These are phyloP conservation scores for Chaetomidium leptoderma DNA, from an alignment of 495 filamentous ascomycete species.

Conservation along the genomic window DNA sequence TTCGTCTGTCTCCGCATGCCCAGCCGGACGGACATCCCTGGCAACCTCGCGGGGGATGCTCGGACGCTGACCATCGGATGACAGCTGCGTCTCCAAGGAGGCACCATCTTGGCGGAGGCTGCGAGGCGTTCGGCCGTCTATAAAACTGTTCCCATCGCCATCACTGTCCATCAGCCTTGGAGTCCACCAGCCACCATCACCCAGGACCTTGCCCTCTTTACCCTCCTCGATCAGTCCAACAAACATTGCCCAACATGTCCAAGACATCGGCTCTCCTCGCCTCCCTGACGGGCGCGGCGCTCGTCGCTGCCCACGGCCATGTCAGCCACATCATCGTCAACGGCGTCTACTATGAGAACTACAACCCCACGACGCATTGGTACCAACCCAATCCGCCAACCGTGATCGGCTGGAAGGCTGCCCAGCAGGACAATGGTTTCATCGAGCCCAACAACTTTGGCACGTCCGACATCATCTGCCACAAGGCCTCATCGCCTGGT, in stretches of 20 bases:
- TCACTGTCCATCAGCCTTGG: neutral
- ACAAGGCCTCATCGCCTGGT: constrained; percentile 40
- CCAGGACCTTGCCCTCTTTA: neutral
- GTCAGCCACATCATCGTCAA: constrained; percentile 57
- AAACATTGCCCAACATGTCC: constrained; percentile 19
- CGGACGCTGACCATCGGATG: neutral
- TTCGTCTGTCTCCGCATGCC: neutral
- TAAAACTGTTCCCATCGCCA: neutral
- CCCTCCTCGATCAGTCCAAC: neutral
- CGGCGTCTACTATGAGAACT: constrained; percentile 48
- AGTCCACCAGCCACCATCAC: neutral
- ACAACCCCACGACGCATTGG: constrained; percentile 40
- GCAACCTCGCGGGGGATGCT: neutral
- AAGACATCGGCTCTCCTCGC: constrained; percentile 35
- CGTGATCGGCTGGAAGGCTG: constrained; percentile 52
- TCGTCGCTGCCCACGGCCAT: constrained; percentile 59
- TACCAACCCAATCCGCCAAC: constrained; percentile 43
- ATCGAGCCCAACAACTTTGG: constrained; percentile 46
- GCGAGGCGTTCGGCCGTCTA: neutral
- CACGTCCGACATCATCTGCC: constrained; percentile 50
- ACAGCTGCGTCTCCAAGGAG: neutral
- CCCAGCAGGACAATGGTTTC: constrained; percentile 57
- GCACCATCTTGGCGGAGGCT: neutral
- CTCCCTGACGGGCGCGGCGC: constrained; percentile 47
- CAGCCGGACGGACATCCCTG: constrained; percentile 3